Evolutionary conservation across 805 yeast species (phyloP).

Genomic region (Ogataea kodamae): DNA sequence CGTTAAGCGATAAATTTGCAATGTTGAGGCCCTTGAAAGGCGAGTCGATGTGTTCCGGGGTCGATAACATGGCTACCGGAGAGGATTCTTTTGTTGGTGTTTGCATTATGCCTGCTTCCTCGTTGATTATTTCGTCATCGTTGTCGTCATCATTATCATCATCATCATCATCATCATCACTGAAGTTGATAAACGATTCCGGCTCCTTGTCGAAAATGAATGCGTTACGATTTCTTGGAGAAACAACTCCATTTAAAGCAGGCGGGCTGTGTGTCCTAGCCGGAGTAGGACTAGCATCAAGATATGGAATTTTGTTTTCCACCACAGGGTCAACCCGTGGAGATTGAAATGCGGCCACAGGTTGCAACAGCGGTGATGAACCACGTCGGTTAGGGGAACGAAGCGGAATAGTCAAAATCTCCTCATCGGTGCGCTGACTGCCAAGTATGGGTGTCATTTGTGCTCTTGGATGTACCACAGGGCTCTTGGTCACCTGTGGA

Average conservation of each 20-base stretch:
- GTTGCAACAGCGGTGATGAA: slow-evolving; percentile 7
- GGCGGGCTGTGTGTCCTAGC: slow-evolving; percentile 10
- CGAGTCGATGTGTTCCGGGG: slow-evolving; percentile 14
- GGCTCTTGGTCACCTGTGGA: slow-evolving; percentile 15
- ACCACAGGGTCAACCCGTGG: slow-evolving; percentile 5
- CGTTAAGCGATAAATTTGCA: slow-evolving; percentile 15
- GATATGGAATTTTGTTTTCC: slow-evolving; percentile 1
- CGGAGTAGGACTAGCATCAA: slow-evolving; percentile 13
- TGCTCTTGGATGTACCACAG: slow-evolving; percentile 8
- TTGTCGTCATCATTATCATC: background rate
- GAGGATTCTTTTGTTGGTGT: slow-evolving; percentile 17
- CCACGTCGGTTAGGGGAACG: slow-evolving; percentile 30
- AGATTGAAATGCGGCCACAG: slow-evolving; percentile 14
- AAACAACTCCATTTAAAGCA: slow-evolving; percentile 11
- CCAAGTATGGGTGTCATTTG: slow-evolving; percentile 2
- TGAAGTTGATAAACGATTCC: slow-evolving; percentile 19
- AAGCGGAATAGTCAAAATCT: slow-evolving; percentile 28
- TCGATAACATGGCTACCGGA: slow-evolving; percentile 13
- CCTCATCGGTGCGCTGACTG: slow-evolving; percentile 12
- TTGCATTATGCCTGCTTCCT: slow-evolving; percentile 16
- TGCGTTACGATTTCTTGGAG: slow-evolving; percentile 24
- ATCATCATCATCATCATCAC: slow-evolving; percentile 16
- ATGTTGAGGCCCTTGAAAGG: slow-evolving; percentile 25
- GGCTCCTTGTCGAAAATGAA: slow-evolving; percentile 22
- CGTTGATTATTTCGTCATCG: no score